Evolutionary conservation across 163 green algal genomes (phyloP), one percentile per base, ranked within the genome.

Genomic region (Prototheca stagnorum): DNA sequence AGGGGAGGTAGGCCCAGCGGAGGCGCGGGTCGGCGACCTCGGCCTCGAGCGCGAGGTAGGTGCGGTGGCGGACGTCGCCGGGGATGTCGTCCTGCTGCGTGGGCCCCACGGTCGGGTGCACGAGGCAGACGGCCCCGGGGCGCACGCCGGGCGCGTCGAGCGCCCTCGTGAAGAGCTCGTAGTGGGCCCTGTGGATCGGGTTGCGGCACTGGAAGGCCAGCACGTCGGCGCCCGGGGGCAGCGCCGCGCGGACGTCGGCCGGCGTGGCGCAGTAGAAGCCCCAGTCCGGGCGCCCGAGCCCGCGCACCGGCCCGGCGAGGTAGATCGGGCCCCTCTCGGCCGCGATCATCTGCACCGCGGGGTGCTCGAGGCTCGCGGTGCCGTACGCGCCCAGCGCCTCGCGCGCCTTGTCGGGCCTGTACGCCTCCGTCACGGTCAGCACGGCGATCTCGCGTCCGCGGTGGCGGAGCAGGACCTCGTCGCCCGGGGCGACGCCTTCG

Each of bases 161-260:
- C 1, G 87, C 83, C 35, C 88, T 73, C 51, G 75, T 94, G 76
- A 97, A 97, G 9, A 97, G 82, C 77, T 97, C 88, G 65, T 97
- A 97, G 76, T 97, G 88, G n/a, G 88, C 88, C 35, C 66, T 62
- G 78, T 97, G 88, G 62, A 97, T 88, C 53, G 88, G 88, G 75
- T 97, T 97, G 47, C 88, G 77, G 78, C 88, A 97, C 76, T 97
- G 88, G 80, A 97, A 97, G 35, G 84, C 88, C 53, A 97, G 70
- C 57, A 95, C 86, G 53, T 95, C 86, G 15, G 36, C 45, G 55
- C 80, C 68, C 34, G 62, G 47, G 0, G 88, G 84, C 59, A 97
- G 78, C 14, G 61, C 85, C 14, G 70, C 45, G 26, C 88, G 74
- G 39, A 95, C 82, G 61, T 93, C 78, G 2, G 62, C 60, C 11